phyloP scores from a whole-genome alignment of 768 basidiomycete species.

The Kwoniella europaea region DNA sequence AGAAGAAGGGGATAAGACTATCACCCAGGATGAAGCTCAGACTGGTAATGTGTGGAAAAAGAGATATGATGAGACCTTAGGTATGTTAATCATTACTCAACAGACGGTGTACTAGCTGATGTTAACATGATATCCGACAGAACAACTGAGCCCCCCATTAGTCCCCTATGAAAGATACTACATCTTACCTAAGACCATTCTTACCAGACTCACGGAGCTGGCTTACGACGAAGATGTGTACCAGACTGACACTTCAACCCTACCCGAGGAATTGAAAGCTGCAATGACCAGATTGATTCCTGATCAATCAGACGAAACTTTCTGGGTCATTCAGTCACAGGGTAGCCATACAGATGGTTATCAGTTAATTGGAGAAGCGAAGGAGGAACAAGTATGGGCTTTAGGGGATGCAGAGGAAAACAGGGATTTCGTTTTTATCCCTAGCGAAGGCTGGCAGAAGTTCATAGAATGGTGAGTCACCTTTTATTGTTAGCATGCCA shows the following conservation, averaged over 20 bases:
- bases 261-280: neutral
- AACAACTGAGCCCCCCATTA: conserved; percentile 36
- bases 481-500: neutral
- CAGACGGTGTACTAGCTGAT: neutral
- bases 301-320: conserved; percentile 58
- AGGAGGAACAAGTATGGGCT: conserved; percentile 26
- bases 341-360: conserved; percentile 43
- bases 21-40: neutral
- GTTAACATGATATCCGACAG: neutral
- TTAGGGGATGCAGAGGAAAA: conserved; percentile 63
- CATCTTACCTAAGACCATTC: conserved; percentile 31
- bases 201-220: conserved; percentile 31
- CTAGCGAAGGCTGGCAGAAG: conserved; percentile 71
- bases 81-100: conserved; percentile 17
- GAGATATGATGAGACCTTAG: conserved; percentile 32
- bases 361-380: conserved; percentile 22
- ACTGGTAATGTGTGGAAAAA: conserved; percentile 12
- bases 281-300: conserved; percentile 23
- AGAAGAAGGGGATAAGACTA: conserved; percentile 20
- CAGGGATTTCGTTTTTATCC: conserved; percentile 73
- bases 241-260: neutral
- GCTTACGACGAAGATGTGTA: conserved; percentile 60
- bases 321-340: conserved; percentile 57
- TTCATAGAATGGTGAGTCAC: conserved; percentile 71
- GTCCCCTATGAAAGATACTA: conserved; percentile 33